Base-by-base conservation (phyloP, 2,329 filamentous ascomycete genomes). In the Fusarium sublunatum region DNA sequence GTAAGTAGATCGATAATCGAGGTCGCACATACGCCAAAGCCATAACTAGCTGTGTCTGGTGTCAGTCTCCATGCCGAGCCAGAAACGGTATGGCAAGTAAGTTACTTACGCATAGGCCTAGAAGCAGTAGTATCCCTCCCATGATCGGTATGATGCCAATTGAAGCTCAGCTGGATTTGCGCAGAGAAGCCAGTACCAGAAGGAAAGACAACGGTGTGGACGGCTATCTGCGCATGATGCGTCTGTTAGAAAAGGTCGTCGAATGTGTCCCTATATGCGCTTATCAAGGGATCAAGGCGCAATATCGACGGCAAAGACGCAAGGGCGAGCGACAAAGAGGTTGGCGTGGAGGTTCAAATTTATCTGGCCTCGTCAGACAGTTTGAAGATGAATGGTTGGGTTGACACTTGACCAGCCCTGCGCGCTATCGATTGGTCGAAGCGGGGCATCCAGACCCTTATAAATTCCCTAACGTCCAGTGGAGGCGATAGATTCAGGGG, bases 1-100 rank as follows among this genome's bases (percentile, higher is more conserved):
- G 36, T 70, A 58, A 69, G 47, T 19, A 26, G 40, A 34, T 53
- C 51, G 39, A 39, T 28, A 29, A 29, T 54, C 47, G 35, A 28
- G 46, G 48, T 57, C 41, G 61, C 47, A 79, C 83, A 61, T 82
- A 86, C 84, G 83, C 82, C 72, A 86, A 68, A 60, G 84, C 83
- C 85, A 87, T 87, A 61, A 86, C 80, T 73, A 82, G 77, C 82
- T 84, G 55, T 50, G 46, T 53, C 32, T 19, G 38, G 57, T 52
- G 64, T 73, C 49, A 73, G 68, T 54, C 35, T 58, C 39, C 46
- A 67, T 58, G 22, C 38, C 63, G 24, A 2, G 34, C 36, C n/a
- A 19, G 32, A 8, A 6, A 19, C 19, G 12, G 29, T 24, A 22
- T 1, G 15, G 34, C 26, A 38, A 28, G 41, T 34, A 19, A 36